Base-by-base conservation (phyloP, 1,284 basidiomycete species). In the Ustilago tritici region DNA sequence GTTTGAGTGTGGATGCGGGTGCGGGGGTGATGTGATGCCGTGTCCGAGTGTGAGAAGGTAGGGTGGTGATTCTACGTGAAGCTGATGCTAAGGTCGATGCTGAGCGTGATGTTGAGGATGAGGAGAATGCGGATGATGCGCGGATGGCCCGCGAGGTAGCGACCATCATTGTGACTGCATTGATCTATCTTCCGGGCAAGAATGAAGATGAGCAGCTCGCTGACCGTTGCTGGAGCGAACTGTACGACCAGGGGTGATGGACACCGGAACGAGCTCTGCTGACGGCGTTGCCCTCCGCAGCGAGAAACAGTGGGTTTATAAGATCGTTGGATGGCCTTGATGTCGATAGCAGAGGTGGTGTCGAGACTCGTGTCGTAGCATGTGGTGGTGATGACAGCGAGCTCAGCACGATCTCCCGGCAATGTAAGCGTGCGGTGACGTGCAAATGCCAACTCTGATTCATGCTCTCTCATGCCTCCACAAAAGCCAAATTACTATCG, bases 381-480 rank as follows among this genome's bases (percentile, higher is more conserved):
- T 28, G 23, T 28, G 23, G 23, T 28, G 23, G 23, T 43, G 40
- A 17, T 35, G 14, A 17, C 23, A 49, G 14, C n/a, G 49, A 50
- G 49, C 49, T 50, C 49, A 50, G 6, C 53, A 38, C 36, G 28
- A 38, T 32, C 49, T 52, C 38, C 35, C 28, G 56, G n/a, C 31
- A 34, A 73, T 56, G 70, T 73, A 73, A 73, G 70, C 70, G 54
- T 73, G 70, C 61, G 67, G 64, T 58, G 23, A 10, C 0, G 9
- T 23, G n/a, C 14, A 11, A 23, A 19, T 19, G 47, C 50, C 28
- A 14, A 11, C 3, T 6, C 23, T 17, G 36, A 23, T 11, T 56
- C 38, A 38, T 34, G 38, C 55, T 61, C 49, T 46, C 55, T 61
- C 49, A 72, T 72, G 70, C 70, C 70, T 73, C 70, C 70, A 68